Conservation (phyloP, 495 filamentous ascomycete genomes). For the Aspergillus sclerotioniger region DNA sequence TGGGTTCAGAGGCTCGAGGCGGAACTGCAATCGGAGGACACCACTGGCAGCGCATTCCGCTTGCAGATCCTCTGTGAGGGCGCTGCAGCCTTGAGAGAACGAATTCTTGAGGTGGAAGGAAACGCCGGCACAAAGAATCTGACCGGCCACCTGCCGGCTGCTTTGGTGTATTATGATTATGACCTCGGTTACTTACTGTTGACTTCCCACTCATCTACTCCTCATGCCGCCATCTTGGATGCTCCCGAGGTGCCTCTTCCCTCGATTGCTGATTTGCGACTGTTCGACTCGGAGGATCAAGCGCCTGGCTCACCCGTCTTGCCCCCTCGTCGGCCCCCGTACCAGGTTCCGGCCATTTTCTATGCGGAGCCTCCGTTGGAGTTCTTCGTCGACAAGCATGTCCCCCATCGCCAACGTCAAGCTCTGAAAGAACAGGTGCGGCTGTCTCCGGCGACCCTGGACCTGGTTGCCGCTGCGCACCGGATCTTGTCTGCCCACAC, state of each 20-base stretch:
- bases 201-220: constrained; percentile 60
- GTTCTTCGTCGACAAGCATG: constrained; percentile 55
- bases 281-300: constrained; percentile 26
- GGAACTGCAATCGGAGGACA: constrained; percentile 65
- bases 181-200: constrained; percentile 79
- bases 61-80: constrained; percentile 66
- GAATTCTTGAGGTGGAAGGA: constrained; percentile 54
- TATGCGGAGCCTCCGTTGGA: constrained; percentile 59
- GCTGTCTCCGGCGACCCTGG: constrained; percentile 71
- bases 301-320: constrained; percentile 24
- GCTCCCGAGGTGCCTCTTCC: constrained; percentile 48
- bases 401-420: constrained; percentile 59
- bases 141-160: constrained; percentile 51
- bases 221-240: constrained; percentile 67
- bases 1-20: constrained; percentile 76
- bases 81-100: constrained; percentile 58
- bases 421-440: constrained; percentile 68
- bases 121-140: constrained; percentile 32
- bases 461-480: constrained; percentile 74
- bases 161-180: constrained; percentile 66
- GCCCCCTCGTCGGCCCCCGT: constrained; percentile 59
- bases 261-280: constrained; percentile 29
- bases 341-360: constrained; percentile 65
- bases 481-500: constrained; percentile 73
- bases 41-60: constrained; percentile 68